These are phyloP conservation scores for Trichoderma guizhouense DNA, from an alignment of 2,329 filamentous ascomycete genomes.

Conservation along the genomic window DNA sequence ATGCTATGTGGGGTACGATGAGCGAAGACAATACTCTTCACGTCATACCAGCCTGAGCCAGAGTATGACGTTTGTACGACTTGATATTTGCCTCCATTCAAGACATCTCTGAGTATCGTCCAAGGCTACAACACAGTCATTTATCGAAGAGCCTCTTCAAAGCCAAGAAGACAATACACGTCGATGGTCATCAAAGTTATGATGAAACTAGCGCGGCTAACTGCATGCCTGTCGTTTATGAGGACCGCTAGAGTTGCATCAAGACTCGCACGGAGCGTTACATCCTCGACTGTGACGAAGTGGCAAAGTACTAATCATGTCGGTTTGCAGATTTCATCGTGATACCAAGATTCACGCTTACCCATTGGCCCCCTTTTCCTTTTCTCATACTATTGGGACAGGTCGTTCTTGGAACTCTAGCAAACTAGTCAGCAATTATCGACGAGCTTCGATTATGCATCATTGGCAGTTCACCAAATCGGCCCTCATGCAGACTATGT, in stretches of 20 bases:
- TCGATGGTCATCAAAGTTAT: not conserved
- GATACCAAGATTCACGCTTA: not conserved
- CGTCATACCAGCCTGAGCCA: not conserved
- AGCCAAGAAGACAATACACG: not conserved
- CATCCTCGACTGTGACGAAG: not conserved
- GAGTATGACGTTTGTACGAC: constrained; percentile 11
- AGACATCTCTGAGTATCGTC: not conserved
- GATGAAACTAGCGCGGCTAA: not conserved
- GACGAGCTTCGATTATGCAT: not conserved
- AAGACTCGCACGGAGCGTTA: not conserved
- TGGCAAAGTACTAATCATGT: not conserved
- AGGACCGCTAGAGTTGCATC: not conserved
- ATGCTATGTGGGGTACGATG: not conserved
- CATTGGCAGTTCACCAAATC: not conserved
- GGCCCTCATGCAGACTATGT: not conserved
- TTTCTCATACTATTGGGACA: not conserved
- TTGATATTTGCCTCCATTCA: not conserved
- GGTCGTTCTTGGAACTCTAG: not conserved
- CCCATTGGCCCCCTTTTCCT: not conserved
- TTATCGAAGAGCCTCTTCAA: not conserved
- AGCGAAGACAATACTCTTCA: not conserved
- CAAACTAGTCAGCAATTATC: not conserved
- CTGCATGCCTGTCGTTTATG: not conserved
- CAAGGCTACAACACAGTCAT: not conserved
- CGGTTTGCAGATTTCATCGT: not conserved